phyloP scores from a whole-genome alignment of 176 grass and related monocot species.

The Oryza nivara region DNA sequence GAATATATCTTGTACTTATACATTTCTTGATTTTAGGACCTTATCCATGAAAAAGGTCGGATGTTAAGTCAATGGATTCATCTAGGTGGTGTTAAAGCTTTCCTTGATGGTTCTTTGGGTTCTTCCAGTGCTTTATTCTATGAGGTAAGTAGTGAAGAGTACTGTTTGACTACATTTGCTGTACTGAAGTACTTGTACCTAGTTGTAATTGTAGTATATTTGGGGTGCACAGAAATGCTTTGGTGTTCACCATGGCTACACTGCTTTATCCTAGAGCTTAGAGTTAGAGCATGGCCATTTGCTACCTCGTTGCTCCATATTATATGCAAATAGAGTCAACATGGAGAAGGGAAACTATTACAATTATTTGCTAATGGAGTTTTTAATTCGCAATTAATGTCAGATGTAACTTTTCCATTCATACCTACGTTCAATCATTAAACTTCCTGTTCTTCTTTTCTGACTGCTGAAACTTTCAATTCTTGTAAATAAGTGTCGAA shows the following conservation, averaged over 20 bases:
- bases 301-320: not conserved
- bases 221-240: not conserved
- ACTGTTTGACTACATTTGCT: not conserved
- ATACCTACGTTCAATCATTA: not conserved
- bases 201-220: not conserved
- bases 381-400: not conserved
- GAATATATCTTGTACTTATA: constrained; percentile 24
- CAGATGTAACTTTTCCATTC: not conserved
- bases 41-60: constrained; percentile 69
- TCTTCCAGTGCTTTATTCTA: constrained; percentile 89
- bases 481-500: not conserved
- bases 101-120: constrained; percentile 89
- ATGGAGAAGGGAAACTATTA: not conserved
- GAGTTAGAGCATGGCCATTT: not conserved
- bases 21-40: constrained; percentile 57
- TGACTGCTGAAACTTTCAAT: not conserved
- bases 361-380: not conserved
- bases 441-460: not conserved
- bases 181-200: not conserved
- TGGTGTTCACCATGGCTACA: not conserved
- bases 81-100: constrained; percentile 95
- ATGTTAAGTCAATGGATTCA: constrained; percentile 85
- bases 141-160: constrained; percentile 51
- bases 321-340: not conserved
- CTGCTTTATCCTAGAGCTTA: not conserved